Percentiles rank a stretch among this genome's conserved stretches.
Conservation (phyloP, 495 filamentous ascomycete genomes). For the Aspergillus baeticus region DNA sequence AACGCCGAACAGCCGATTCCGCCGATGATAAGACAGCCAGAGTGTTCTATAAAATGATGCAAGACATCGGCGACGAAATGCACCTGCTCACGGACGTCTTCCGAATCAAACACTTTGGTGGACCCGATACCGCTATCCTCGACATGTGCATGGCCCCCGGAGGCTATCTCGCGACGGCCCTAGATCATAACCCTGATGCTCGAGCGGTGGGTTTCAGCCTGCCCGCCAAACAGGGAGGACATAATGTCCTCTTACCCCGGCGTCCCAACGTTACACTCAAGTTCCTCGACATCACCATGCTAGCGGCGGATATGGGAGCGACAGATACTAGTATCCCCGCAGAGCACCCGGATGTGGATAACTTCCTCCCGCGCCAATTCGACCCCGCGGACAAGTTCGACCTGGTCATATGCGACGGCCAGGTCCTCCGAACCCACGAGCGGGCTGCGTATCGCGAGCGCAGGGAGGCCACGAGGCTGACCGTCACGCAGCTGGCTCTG, state of each 20-base stretch:
- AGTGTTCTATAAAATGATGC: conserved; percentile 36
- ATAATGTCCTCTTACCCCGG: conserved; percentile 16
- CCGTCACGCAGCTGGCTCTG: conserved; percentile 44
- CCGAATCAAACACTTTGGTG: neutral
- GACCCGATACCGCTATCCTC: neutral
- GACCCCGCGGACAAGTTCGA: conserved; percentile 37
- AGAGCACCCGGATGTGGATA: conserved; percentile 39
- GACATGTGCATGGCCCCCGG: neutral
- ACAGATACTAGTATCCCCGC: conserved; percentile 29
- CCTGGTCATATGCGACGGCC: conserved; percentile 57
- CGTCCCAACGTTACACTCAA: conserved; percentile 18
- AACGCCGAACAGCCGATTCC: conserved; percentile 36
- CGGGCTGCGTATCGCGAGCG: conserved; percentile 40
- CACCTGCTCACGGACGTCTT: neutral
- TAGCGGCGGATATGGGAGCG: conserved; percentile 50
- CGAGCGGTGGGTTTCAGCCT: neutral
- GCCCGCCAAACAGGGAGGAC: neutral
- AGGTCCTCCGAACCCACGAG: conserved; percentile 49
- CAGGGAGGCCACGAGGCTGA: conserved; percentile 41
- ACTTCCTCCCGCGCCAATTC: conserved; percentile 34
- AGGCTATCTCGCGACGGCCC: neutral
- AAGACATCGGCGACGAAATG: conserved; percentile 30
- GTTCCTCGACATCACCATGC: conserved; percentile 54
- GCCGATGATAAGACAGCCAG: conserved; percentile 6
- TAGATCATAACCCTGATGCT: neutral